Base-by-base conservation (phyloP, 2,329 filamentous ascomycete species). In the Aspergillus pseudoterreus region DNA sequence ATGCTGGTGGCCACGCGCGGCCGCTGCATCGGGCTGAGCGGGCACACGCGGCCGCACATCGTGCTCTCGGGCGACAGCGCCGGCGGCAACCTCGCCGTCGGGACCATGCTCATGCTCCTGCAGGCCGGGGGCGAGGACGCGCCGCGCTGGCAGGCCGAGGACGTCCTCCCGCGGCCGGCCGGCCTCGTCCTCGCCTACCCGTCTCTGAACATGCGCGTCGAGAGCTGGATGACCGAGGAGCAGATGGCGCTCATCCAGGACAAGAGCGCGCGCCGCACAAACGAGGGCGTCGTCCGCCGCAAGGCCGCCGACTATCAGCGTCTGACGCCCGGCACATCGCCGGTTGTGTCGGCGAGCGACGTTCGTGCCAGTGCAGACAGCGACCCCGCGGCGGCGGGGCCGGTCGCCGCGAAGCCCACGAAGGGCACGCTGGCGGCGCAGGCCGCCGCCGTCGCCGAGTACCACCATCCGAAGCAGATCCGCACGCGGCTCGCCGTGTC, bases 221-320 rank as follows among this genome's bases (percentile, higher is more conserved):
- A 90, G 35, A 96, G 92, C 70, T 99, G 94, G 94, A 97, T 99
- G 92, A 92, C 90, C 0, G 92, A 97, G 62, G 92, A 97, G 69
- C 92, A 99, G 68, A 95, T 97, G 90, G 84, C 90, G 0, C 75
- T 99, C 54, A 95, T 99, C 57, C 86, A 90, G 58, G 92, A 96
- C 57, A 84, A 90, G 10, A 82, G 84, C 52, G 85, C 85, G 66
- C 82, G 90, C 21, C 86, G 85, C 60, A 90, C 86, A 1, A 96
- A 96, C 64, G 81, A 82, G 51, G 81, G 83, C 22, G 87, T 97
- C 50, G 76, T 96, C 10, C 81, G 86, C 33, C 82, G 89, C 52
- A 97, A 99, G 75, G 91, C 85, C 57, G 88, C 90, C 73, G 89
- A 96, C 65, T 97, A 96, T 69, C 86, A 87, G 58, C 84, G 89